A percentile compares a stretch with the other conserved stretches of the same genome.
Conservation (phyloP, 2,329 filamentous ascomycete species). For the Botrytis deweyae region DNA sequence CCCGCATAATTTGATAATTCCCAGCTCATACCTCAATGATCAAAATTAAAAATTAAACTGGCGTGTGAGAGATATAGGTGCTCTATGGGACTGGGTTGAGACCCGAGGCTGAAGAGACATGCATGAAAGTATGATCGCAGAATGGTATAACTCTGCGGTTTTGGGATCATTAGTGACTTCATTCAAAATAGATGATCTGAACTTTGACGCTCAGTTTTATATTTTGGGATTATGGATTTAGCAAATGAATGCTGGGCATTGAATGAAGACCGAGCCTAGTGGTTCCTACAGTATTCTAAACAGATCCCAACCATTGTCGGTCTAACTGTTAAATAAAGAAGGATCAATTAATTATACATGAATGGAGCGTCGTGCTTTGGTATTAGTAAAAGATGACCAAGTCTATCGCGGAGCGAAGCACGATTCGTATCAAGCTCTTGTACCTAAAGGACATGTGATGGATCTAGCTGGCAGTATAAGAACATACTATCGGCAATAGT, state of each 20-base stretch:
- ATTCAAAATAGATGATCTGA: no score
- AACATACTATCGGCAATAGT: neutral
- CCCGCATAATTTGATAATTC: no score
- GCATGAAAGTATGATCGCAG: neutral
- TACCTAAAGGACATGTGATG: rapidly evolving
- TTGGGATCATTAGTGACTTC: no score
- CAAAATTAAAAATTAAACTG: no score
- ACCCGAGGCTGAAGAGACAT: no score
- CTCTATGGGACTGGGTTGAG: no score
- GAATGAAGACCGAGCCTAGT: no score
- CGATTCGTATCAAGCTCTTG: rapidly evolving
- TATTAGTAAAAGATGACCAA: neutral
- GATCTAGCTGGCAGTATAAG: rapidly evolving
- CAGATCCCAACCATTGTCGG: rapidly evolving
- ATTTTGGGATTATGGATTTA: no score
- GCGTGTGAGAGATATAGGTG: no score
- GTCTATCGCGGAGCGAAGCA: neutral
- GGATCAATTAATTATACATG: rapidly evolving
- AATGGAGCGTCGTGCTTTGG: neutral
- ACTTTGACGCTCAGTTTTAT: no score
- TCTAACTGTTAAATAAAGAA: neutral
- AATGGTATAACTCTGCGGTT: neutral
- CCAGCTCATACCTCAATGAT: no score
- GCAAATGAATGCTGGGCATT: no score
- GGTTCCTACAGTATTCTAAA: neutral